These are phyloP conservation scores for Ilex paraguariensis DNA, from an alignment of 305 asterid genomes.

Conservation along the genomic window DNA sequence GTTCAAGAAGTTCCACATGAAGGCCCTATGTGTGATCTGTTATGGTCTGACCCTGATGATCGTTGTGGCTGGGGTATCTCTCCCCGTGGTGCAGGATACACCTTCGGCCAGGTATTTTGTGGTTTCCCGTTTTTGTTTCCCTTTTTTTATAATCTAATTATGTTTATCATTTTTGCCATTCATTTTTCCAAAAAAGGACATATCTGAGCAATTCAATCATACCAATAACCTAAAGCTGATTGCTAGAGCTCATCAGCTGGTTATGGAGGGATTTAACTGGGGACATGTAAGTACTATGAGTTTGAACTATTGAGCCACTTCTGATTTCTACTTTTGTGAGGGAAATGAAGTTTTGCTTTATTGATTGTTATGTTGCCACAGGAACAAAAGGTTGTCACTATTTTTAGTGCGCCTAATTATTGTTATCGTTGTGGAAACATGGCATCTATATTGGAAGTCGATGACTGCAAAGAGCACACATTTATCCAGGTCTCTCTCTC, in stretches of 20 bases:
- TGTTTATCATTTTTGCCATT: neutral
- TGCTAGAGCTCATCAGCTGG: conserved; percentile 99
- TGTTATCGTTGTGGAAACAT: conserved; percentile 96
- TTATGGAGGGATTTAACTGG: conserved; percentile 99
- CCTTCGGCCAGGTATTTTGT: conserved; percentile 47
- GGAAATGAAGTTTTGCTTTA: too few species aligned
- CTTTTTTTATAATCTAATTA: conserved; percentile 6
- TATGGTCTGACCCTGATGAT: conserved; percentile 62
- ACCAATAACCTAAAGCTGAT: conserved; percentile 85
- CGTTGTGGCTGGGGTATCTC: conserved; percentile 61
- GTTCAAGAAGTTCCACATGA: conserved; percentile 60
- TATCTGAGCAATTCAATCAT: conserved; percentile 96
- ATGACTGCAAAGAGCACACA: conserved; percentile 83
- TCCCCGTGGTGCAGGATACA: conserved; percentile 56
- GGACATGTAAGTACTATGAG: conserved; percentile 61
- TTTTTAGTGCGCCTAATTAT: conserved; percentile 90
- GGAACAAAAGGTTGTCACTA: conserved; percentile 97
- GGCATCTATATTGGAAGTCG: conserved; percentile 95
- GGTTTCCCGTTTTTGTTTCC: conserved; percentile 1
- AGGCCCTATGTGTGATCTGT: conserved; percentile 56
- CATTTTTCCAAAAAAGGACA: conserved; percentile 50
- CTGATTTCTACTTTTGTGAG: too few species aligned
- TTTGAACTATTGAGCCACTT: conserved; percentile 10
- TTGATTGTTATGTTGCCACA: conserved; percentile 16
- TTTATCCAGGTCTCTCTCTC: conserved; percentile 63